Percentiles rank a stretch among this genome's conserved stretches.
Evolutionary conservation across 1,139 yeast genomes (phyloP).

Genomic region (Diutina rugosa): DNA sequence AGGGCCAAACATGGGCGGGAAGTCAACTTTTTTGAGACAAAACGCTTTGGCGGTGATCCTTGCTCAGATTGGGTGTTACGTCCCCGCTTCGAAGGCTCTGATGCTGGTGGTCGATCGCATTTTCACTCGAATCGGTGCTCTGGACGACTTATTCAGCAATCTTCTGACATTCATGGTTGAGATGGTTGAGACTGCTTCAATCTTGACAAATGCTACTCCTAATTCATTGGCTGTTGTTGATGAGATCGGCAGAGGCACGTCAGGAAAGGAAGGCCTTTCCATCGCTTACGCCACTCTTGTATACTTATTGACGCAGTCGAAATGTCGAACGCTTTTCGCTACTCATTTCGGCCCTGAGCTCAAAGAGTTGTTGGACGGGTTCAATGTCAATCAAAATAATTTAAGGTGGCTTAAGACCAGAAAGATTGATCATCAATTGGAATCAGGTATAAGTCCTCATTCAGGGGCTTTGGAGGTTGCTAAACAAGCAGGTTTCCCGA

Average conservation of each 20-base stretch:
- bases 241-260: conserved; percentile 95
- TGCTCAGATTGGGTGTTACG: conserved; percentile 84
- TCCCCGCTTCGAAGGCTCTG: conserved; percentile 64
- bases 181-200: conserved; percentile 87
- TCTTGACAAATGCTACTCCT: conserved; percentile 62
- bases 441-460: conserved; percentile 58
- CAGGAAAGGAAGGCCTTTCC: conserved; percentile 80
- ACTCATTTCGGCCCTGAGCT: conserved; percentile 83
- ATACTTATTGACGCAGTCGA: conserved; percentile 40
- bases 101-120: conserved; percentile 78
- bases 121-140: conserved; percentile 83
- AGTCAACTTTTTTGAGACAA: conserved; percentile 80
- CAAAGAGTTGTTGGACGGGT: conserved; percentile 15
- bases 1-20: conserved; percentile 98
- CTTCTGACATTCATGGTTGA: conserved; percentile 95
- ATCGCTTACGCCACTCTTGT: conserved; percentile 75
- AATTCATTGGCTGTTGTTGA: conserved; percentile 79
- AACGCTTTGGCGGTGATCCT: conserved; percentile 73
- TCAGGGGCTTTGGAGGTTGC: conserved; percentile 88
- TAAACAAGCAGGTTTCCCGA: conserved; percentile 72
- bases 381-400: conserved; percentile 12
- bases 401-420: conserved; percentile 42
- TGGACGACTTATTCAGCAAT: conserved; percentile 78
- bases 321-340: conserved; percentile 76
- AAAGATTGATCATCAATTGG: conserved; percentile 38